Conservation (phyloP, 1,139 yeast species). For the Debaryomyces udenii region DNA sequence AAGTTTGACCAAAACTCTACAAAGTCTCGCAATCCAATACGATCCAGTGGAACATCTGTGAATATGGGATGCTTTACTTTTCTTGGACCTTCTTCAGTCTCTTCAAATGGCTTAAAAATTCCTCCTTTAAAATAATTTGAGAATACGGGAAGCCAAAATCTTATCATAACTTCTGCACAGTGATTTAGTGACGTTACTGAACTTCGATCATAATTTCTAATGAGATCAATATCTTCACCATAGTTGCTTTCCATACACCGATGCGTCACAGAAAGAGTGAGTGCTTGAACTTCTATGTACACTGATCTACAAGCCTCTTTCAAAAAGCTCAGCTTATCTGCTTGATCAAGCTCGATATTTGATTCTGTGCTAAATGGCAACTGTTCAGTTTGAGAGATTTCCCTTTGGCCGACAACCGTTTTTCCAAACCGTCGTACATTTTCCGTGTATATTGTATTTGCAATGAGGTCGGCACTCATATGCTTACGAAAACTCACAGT, state of each 20-base stretch:
- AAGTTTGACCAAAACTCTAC: slow-evolving; percentile 55
- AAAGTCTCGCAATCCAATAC: slow-evolving; percentile 39
- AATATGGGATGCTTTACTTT: slow-evolving; percentile 22
- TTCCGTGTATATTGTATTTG: slow-evolving; percentile 51
- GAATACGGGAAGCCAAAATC: slow-evolving; percentile 65
- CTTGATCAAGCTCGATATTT: background rate
- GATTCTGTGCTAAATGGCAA: background rate
- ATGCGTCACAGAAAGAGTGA: slow-evolving; percentile 53
- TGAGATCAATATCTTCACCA: slow-evolving; percentile 56
- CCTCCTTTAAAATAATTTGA: slow-evolving; percentile 41
- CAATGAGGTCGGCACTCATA: slow-evolving; percentile 65
- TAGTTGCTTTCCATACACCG: slow-evolving; percentile 56
- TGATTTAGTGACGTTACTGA: slow-evolving; percentile 39
- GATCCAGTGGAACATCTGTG: slow-evolving; percentile 30
- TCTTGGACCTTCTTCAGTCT: slow-evolving; percentile 24
- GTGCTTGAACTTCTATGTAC: slow-evolving; percentile 43
- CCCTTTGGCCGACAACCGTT: background rate
- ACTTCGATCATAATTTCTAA: slow-evolving; percentile 49
- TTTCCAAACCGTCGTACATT: slow-evolving; percentile 28
- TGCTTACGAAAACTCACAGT: slow-evolving; percentile 66
- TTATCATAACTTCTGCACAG: slow-evolving; percentile 43
- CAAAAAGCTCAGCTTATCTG: slow-evolving; percentile 3
- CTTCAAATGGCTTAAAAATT: slow-evolving; percentile 29
- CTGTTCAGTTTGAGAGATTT: background rate
- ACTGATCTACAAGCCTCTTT: slow-evolving; percentile 18